Evolutionary conservation across 257 asterid species (phyloP), one percentile per base, ranked within the genome.

Genomic region (Sherardia arvensis): DNA sequence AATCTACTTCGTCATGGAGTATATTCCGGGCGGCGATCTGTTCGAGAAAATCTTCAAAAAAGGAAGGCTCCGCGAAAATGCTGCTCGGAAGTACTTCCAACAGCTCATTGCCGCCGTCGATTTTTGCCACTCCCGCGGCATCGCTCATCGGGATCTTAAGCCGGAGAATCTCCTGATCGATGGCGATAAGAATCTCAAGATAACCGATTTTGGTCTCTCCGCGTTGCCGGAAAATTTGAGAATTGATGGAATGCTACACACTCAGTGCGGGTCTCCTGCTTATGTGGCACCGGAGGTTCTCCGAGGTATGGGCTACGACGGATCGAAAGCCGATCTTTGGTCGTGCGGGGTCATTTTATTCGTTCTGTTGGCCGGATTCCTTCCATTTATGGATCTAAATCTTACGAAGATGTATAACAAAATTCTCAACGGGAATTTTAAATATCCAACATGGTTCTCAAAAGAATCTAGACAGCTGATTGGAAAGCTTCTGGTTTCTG

Each of bases 101-200:
- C 96, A 89, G 78, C 81, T 89, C 26, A 75, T 89, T 0, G 76
- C 86, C 66, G 96, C 95, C 2, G 82, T 89, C 17, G 96, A 89
- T 26, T 89, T 74, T 64, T 88, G 95, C 70, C 96, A 88, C 71
- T 84, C 93, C 77, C 96, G 96, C 4, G 96, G 96, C 12, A 95
- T 88, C 8, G 77, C 68, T 8, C 96, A 88, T 69, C 59, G 96
- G 0, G 96, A 88, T 61, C 69, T 88, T 8, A 88, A 88, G 74
- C 96, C 93, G 9, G 96, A 88, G 32, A 88, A 88, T 69, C 75
- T 88, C 23, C 83, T 89, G 7, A 81, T 89, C 6, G 93, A 86
- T 15, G 96, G 79, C 20, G 96, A 72, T 3, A 74, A 86, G 25
- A n/a, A n/a, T n/a, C 71, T 88, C 28, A 89, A 89, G 63, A 76